Evolutionary conservation across 2,329 filamentous ascomycete species (phyloP).

Genomic region (Fusarium clavum): DNA sequence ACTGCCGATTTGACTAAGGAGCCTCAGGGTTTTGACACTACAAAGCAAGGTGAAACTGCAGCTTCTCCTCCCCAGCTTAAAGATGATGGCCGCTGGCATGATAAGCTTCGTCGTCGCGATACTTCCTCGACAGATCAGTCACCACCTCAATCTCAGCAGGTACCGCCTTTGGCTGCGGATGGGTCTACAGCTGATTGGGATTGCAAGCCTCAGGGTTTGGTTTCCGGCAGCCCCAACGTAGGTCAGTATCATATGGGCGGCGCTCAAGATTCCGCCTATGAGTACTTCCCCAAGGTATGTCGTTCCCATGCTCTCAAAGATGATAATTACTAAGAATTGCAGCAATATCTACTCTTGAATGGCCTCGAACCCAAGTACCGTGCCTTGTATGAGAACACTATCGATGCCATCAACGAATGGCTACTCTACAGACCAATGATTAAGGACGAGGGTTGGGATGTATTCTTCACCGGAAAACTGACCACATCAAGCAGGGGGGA

Average conservation of each 20-base stretch:
- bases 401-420: constrained; percentile 76
- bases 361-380: constrained; percentile 79
- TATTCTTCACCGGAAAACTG: constrained; percentile 79
- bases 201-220: constrained; percentile 71
- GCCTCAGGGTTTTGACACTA: constrained; percentile 45
- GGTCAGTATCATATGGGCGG: constrained; percentile 72
- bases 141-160: constrained; percentile 7
- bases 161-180: constrained; percentile 51
- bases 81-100: constrained; percentile 36
- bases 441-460: constrained; percentile 70
- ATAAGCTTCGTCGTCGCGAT: constrained; percentile 36
- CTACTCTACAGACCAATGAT: constrained; percentile 84
- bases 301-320: neutral
- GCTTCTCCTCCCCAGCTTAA: constrained; percentile 24
- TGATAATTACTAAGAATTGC: constrained; percentile 51
- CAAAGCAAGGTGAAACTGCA: constrained; percentile 5
- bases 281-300: constrained; percentile 73
- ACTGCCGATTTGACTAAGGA: constrained; percentile 46
- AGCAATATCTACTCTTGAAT: constrained; percentile 79
- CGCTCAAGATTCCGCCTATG: constrained; percentile 76
- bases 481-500: constrained; percentile 58
- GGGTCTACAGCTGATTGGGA: constrained; percentile 55
- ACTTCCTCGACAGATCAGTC: neutral
- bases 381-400: constrained; percentile 75
- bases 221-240: constrained; percentile 56